phyloP scores from a whole-genome alignment of 2,329 filamentous ascomycete species.

The Lojkania enalia region DNA sequence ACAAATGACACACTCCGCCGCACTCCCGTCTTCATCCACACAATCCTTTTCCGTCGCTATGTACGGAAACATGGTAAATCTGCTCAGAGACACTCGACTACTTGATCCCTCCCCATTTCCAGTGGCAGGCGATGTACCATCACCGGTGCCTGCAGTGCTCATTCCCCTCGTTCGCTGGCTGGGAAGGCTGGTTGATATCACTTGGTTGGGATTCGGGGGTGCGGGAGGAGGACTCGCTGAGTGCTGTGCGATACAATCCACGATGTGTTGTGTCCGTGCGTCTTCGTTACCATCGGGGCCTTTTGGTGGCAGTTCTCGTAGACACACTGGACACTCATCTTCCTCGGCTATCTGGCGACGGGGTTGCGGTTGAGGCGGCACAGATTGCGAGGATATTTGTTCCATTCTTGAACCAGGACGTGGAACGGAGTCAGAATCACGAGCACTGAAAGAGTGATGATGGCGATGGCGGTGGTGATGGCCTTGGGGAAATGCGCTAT shows the following conservation, averaged over 20 bases:
- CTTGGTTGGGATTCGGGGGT: too few species aligned
- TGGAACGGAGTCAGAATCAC: background rate
- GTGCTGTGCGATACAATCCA: conserved; percentile 45
- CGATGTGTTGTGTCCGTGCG: conserved; percentile 50
- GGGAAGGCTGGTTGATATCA: conserved; percentile 32
- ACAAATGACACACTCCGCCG: conserved; percentile 65
- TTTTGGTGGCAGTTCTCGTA: conserved; percentile 66
- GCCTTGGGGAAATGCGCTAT: background rate
- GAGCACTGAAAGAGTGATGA: too few species aligned
- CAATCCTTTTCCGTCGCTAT: conserved; percentile 67
- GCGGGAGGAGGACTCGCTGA: conserved; percentile 17
- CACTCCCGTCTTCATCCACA: conserved; percentile 54
- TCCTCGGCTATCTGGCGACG: conserved; percentile 59
- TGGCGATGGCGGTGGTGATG: background rate
- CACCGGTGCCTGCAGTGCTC: conserved; percentile 24
- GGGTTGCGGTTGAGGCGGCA: conserved; percentile 28
- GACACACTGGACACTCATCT: conserved; percentile 79
- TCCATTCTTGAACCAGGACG: background rate
- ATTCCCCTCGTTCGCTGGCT: conserved; percentile 37
- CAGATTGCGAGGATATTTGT: conserved; percentile 4
- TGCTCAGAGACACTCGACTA: conserved; percentile 25
- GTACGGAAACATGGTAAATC: conserved; percentile 54
- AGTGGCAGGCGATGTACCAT: too few species aligned
- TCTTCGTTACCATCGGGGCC: conserved; percentile 43
- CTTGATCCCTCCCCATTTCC: conserved; percentile 31